phyloP scores from a whole-genome alignment of 768 basidiomycete species.

The Boletus vermiculosoides region DNA sequence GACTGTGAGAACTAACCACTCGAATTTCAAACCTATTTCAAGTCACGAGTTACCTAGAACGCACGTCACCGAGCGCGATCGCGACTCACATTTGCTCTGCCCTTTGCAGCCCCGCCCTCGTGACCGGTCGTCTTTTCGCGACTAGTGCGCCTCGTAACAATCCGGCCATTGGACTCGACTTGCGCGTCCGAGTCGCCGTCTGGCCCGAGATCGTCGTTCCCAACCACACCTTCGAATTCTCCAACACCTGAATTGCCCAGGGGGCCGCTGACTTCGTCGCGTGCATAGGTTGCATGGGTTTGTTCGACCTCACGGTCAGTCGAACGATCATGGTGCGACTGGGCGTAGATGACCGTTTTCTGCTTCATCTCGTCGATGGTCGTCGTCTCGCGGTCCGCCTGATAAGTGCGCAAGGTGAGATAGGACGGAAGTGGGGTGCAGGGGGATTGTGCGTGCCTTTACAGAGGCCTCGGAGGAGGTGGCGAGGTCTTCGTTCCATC shows the following conservation, averaged over 20 bases:
- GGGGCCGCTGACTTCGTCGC: conserved; percentile 30
- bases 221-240: conserved; percentile 32
- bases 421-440: neutral
- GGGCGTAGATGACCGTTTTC: conserved; percentile 23
- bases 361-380: conserved; percentile 20
- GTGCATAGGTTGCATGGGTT: conserved; percentile 29
- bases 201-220: conserved; percentile 29
- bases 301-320: conserved; percentile 16
- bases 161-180: conserved; percentile 26
- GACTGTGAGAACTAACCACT: neutral
- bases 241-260: conserved; percentile 29
- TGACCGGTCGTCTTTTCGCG: conserved; percentile 9
- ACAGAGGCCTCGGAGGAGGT: conserved; percentile 62
- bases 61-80: neutral
- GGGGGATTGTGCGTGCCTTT: conserved; percentile 42
- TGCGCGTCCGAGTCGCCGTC: conserved; percentile 14
- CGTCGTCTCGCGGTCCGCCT: conserved; percentile 28
- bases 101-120: conserved; percentile 2
- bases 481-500: conserved; percentile 71
- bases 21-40: conserved; percentile 14
- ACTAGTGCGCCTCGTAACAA: conserved; percentile 18
- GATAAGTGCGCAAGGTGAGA: neutral
- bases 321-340: neutral
- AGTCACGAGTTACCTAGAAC: neutral
- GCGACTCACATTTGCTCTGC: conserved; percentile 18